phyloP scores from a whole-genome alignment of 345 rosid genomes.

The Citrus trifoliata region DNA sequence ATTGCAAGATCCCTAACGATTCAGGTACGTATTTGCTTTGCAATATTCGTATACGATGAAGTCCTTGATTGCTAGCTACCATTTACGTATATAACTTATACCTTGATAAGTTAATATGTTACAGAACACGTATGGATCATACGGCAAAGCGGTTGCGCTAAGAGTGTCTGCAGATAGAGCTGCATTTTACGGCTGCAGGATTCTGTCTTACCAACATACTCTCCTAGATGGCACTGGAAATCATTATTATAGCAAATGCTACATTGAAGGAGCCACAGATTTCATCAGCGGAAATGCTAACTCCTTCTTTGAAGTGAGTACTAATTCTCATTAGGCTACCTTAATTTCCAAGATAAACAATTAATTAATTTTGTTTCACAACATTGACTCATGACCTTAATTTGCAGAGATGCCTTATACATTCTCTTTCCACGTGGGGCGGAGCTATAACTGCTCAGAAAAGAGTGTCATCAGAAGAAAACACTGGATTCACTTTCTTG shows the following conservation, averaged over 20 bases:
- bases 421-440: slow-evolving; percentile 39
- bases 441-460: slow-evolving; percentile 77
- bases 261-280: slow-evolving; percentile 83
- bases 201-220: slow-evolving; percentile 67
- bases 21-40: slow-evolving; percentile 13
- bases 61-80: no score
- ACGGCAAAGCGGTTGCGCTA: slow-evolving; percentile 57
- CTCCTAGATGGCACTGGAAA: slow-evolving; percentile 66
- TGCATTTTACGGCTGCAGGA: slow-evolving; percentile 61
- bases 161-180: slow-evolving; percentile 60
- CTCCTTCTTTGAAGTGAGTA: slow-evolving; percentile 60
- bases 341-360: neutral
- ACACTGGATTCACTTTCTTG: slow-evolving; percentile 65
- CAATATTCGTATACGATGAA: no score
- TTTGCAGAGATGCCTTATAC: slow-evolving; percentile 57
- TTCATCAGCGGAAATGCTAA: slow-evolving; percentile 67
- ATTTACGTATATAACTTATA: no score
- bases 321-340: neutral
- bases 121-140: slow-evolving; percentile 57
- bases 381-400: no score
- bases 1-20: slow-evolving; percentile 59
- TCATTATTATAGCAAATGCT: slow-evolving; percentile 70
- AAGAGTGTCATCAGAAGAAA: slow-evolving; percentile 41
- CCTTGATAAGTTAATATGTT: neutral
- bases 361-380: neutral